Conservation (phyloP, 495 filamentous ascomycete genomes). For the Articulospora tetracladia region DNA sequence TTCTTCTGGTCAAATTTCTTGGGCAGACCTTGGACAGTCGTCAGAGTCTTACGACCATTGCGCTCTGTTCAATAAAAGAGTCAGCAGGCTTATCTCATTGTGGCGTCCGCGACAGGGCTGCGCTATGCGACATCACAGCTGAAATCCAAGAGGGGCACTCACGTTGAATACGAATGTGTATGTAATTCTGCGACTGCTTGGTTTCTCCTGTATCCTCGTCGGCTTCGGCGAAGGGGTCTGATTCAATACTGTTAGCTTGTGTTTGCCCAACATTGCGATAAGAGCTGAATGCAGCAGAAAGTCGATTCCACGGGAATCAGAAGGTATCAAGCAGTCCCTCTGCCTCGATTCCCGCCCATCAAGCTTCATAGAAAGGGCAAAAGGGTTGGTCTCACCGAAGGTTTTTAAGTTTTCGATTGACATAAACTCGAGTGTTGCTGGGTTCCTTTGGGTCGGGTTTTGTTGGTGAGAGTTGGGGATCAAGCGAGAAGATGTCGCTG, state of each 20-base stretch:
- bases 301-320: not conserved
- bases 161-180: slow-evolving; percentile 99
- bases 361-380: too few relatives aligned
- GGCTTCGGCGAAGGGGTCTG: slow-evolving; percentile 99
- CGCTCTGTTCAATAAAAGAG: slow-evolving; percentile 61
- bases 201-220: slow-evolving; percentile 96
- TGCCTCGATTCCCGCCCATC: not conserved
- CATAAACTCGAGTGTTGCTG: slow-evolving; percentile 79
- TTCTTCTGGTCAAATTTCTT: slow-evolving; percentile 99
- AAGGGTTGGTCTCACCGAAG: slow-evolving; percentile 67
- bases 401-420: slow-evolving; percentile 99
- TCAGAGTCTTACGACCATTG: slow-evolving; percentile 99
- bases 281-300: not conserved
- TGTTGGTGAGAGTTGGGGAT: slow-evolving; percentile 17
- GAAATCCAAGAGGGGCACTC: slow-evolving; percentile 33
- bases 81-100: slow-evolving; percentile 24
- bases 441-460: slow-evolving; percentile 21
- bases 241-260: slow-evolving; percentile 15
- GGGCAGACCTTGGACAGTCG: slow-evolving; percentile 95
- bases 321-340: not conserved
- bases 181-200: slow-evolving; percentile 94
- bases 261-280: slow-evolving; percentile 5
- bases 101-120: slow-evolving; percentile 15
- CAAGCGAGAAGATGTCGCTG: slow-evolving; percentile 18
- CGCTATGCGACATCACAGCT: slow-evolving; percentile 7